A percentile compares a stretch with the other conserved stretches of the same genome.
These are phyloP conservation scores for Spencermartinsiella europaea DNA, from an alignment of 805 yeast genomes.

Conservation along the genomic window DNA sequence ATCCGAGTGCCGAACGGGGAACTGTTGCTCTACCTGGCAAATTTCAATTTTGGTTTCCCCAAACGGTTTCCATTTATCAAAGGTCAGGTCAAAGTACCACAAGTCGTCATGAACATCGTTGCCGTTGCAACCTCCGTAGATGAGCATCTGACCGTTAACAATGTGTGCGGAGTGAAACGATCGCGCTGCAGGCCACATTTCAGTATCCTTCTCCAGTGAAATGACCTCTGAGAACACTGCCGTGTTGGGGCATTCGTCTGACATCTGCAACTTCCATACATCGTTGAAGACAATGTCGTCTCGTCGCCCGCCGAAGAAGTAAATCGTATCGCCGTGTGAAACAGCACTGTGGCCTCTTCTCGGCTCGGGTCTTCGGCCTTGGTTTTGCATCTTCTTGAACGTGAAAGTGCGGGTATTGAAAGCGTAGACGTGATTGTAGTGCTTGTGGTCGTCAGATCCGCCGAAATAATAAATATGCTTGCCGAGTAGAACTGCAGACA, in stretches of 20 bases:
- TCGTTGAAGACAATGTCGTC: constrained; percentile 15
- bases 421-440: constrained; percentile 14
- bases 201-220: constrained; percentile 17
- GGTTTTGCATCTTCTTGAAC: constrained; percentile 9
- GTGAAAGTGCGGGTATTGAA: constrained; percentile 12
- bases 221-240: constrained; percentile 14
- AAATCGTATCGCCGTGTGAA: constrained; percentile 7
- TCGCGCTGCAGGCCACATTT: constrained; percentile 18
- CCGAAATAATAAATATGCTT: constrained; percentile 20
- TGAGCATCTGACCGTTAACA: constrained; percentile 11
- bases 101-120: constrained; percentile 14
- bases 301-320: constrained; percentile 21
- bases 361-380: constrained; percentile 14
- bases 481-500: constrained; percentile 14
- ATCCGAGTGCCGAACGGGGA: constrained; percentile 3
- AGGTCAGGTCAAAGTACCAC: constrained; percentile 16
- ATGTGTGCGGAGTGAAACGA: constrained; percentile 20
- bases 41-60: background rate
- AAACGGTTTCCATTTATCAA: constrained; percentile 14
- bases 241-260: constrained; percentile 8
- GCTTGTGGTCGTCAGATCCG: constrained; percentile 16
- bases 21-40: constrained; percentile 1
- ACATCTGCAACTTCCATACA: constrained; percentile 18
- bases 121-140: constrained; percentile 20
- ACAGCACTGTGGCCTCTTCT: constrained; percentile 20